These are phyloP conservation scores for Sarocladium kiliense DNA, from an alignment of 2,329 filamentous ascomycete genomes.

Conservation along the genomic window DNA sequence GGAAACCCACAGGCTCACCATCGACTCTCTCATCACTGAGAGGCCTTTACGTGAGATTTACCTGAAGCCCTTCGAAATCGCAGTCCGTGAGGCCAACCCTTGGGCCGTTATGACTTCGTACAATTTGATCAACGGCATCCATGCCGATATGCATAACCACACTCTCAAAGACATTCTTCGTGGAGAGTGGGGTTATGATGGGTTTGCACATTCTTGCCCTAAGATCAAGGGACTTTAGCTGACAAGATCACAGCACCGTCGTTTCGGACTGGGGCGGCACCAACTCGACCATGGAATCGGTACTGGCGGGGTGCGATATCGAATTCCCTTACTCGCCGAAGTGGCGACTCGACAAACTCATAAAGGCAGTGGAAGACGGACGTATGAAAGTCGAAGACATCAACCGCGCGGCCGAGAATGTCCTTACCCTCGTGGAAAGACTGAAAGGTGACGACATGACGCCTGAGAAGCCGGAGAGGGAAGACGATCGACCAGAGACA, in stretches of 20 bases:
- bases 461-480: slow-evolving; percentile 50
- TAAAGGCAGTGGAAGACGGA: slow-evolving; percentile 46
- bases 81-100: slow-evolving; percentile 34
- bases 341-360: slow-evolving; percentile 52
- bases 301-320: slow-evolving; percentile 51
- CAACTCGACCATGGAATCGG: slow-evolving; percentile 51
- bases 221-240: slow-evolving; percentile 15
- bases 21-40: slow-evolving; percentile 25
- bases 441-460: slow-evolving; percentile 57
- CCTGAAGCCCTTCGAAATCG: slow-evolving; percentile 39
- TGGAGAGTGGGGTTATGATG: slow-evolving; percentile 59
- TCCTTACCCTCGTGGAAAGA: slow-evolving; percentile 54
- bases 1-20: slow-evolving; percentile 45
- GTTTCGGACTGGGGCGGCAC: slow-evolving; percentile 56
- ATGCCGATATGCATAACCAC: slow-evolving; percentile 45
- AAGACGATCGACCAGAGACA: slow-evolving; percentile 53
- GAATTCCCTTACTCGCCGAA: slow-evolving; percentile 54
- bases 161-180: slow-evolving; percentile 53
- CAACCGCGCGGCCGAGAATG: slow-evolving; percentile 54
- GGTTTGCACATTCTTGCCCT: slow-evolving; percentile 26
- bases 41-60: slow-evolving; percentile 34
- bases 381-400: slow-evolving; percentile 43
- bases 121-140: slow-evolving; percentile 39
- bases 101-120: slow-evolving; percentile 43
- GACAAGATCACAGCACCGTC: slow-evolving; percentile 36